phyloP scores from a whole-genome alignment of 371 early-diverging fungal species.

The Mortierella polycephala region DNA sequence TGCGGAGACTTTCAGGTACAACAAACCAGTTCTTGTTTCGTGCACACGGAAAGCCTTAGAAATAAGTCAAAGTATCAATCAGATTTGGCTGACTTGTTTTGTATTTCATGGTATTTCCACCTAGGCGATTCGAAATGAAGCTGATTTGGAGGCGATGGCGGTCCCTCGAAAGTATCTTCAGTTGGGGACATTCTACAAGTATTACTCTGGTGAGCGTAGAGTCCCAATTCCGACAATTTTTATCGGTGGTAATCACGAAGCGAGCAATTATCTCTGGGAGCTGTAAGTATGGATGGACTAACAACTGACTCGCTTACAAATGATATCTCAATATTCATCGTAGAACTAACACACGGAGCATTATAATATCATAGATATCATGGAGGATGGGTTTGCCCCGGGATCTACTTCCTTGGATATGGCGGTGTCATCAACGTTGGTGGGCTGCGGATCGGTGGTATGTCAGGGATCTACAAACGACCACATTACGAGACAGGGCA shows the following conservation, averaged over 20 bases:
- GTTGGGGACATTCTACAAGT: conserved; percentile 90
- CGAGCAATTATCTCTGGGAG: conserved; percentile 92
- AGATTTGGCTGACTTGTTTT: too few relatives aligned
- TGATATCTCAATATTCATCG: background rate
- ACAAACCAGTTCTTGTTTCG: background rate
- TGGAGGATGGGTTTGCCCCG: conserved; percentile 96
- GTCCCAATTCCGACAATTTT: conserved; percentile 93
- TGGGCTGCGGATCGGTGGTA: conserved; percentile 91
- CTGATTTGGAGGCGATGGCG: conserved; percentile 84
- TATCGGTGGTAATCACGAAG: conserved; percentile 99
- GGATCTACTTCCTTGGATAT: conserved; percentile 94
- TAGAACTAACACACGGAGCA: background rate
- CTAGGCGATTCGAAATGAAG: conserved; percentile 84
- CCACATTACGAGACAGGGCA: conserved; percentile 81
- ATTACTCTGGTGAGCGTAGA: conserved; percentile 84
- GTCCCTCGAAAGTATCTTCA: conserved; percentile 85
- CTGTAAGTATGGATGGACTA: conserved; percentile 63
- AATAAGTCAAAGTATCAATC: background rate
- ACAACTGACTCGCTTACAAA: background rate
- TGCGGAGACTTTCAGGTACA: conserved; percentile 97
- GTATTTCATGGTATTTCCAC: too few relatives aligned
- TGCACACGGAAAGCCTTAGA: background rate
- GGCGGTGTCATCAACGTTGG: conserved; percentile 86
- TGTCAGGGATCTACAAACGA: conserved; percentile 92
- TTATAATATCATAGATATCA: conserved; percentile 65